Evolutionary conservation across 345 rosid species (phyloP).

Genomic region (Acer campestre): DNA sequence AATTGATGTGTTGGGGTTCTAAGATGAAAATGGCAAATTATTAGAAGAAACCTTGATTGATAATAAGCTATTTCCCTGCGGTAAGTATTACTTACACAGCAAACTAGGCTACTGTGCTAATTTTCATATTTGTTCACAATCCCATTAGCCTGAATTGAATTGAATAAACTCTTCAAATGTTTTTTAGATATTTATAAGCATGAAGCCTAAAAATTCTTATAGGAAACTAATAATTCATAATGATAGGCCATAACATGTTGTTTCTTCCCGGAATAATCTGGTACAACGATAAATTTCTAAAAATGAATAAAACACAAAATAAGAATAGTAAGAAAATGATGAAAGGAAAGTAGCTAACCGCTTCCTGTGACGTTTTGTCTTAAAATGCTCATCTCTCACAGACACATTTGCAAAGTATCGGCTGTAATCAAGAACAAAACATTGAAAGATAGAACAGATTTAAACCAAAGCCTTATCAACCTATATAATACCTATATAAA

Average conservation of each 20-base stretch:
- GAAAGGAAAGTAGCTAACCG: slow-evolving; percentile 45
- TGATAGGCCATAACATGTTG: background rate
- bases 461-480: background rate
- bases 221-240: background rate
- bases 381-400: slow-evolving; percentile 83
- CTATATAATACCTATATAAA: background rate
- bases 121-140: background rate
- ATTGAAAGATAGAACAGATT: background rate
- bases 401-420: slow-evolving; percentile 70
- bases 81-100: background rate
- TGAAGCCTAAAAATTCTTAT: background rate
- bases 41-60: background rate
- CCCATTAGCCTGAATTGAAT: background rate
- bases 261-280: background rate
- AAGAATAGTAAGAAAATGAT: background rate
- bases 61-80: background rate
- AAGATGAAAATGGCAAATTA: background rate
- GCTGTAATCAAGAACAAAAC: slow-evolving; percentile 42
- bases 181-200: background rate
- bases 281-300: background rate
- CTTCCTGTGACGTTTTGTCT: slow-evolving; percentile 89
- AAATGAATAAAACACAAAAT: background rate
- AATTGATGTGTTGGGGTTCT: background rate
- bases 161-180: background rate
- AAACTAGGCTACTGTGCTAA: background rate